These are phyloP conservation scores for Trematosphaeria pertusa DNA, from an alignment of 2,329 filamentous ascomycete species.

Conservation along the genomic window DNA sequence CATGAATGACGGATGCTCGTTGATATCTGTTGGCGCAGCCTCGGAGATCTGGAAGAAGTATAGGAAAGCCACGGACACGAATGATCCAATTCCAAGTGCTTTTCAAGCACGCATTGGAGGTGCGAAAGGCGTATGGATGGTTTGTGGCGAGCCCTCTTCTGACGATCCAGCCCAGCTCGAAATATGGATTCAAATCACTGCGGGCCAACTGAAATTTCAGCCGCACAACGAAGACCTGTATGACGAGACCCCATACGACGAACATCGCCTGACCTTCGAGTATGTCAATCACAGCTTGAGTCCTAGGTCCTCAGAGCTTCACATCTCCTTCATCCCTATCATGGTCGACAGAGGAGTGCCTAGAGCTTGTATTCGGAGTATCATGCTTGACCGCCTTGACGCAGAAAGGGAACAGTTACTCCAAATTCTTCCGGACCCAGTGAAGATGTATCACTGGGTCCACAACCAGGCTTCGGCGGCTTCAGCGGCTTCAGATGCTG, in stretches of 20 bases:
- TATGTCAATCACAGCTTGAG: slow-evolving; percentile 59
- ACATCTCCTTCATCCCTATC: slow-evolving; percentile 73
- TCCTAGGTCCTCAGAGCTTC: slow-evolving; percentile 63
- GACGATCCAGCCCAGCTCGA: slow-evolving; percentile 50
- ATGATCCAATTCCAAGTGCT: slow-evolving; percentile 69
- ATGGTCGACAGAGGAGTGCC: slow-evolving; percentile 66
- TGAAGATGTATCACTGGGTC: slow-evolving; percentile 59
- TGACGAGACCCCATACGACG: slow-evolving; percentile 52
- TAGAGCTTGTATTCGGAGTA: slow-evolving; percentile 52
- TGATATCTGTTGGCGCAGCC: slow-evolving; percentile 68
- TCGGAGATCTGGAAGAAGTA: slow-evolving; percentile 59
- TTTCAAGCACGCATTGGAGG: slow-evolving; percentile 74
- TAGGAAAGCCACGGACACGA: slow-evolving; percentile 63
- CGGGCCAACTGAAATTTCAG: slow-evolving; percentile 74
- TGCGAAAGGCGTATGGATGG: slow-evolving; percentile 78
- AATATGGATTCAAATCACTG: slow-evolving; percentile 69
- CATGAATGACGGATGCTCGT: slow-evolving; percentile 65
- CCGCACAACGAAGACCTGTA: slow-evolving; percentile 52
- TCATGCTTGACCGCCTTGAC: slow-evolving; percentile 60
- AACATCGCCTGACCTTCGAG: slow-evolving; percentile 69
- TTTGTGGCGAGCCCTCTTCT: slow-evolving; percentile 59
- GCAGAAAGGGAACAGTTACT: slow-evolving; percentile 62
- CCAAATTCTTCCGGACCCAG: slow-evolving; percentile 58
- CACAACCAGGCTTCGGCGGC: slow-evolving; percentile 40
- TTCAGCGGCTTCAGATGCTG: slow-evolving; percentile 33